Evolutionary conservation across 106 monocot genomes (phyloP).

Genomic region (Amphibolis antarctica): DNA sequence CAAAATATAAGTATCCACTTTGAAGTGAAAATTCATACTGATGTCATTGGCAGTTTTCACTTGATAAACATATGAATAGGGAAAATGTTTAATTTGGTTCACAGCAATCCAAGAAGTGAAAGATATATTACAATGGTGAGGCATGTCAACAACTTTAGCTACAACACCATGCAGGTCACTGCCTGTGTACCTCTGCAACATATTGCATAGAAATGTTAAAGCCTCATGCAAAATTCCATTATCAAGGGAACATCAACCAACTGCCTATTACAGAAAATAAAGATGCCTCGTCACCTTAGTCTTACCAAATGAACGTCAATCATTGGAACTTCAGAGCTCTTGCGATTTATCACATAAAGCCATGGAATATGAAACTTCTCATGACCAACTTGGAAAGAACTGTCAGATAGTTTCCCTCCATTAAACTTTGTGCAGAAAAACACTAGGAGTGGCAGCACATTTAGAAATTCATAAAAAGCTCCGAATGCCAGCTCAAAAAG

Average conservation of each 20-base stretch:
- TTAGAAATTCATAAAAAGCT: no score
- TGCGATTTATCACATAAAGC: conserved; percentile 87
- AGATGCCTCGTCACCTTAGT: no score
- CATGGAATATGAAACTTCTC: conserved; percentile 94
- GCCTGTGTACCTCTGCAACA: conserved; percentile 71
- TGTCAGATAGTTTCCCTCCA: conserved; percentile 15
- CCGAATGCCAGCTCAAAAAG: no score
- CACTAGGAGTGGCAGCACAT: no score
- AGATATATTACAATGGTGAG: conserved; percentile 74
- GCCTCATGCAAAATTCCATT: not conserved
- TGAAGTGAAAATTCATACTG: no score
- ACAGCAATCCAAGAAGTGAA: not conserved
- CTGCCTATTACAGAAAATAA: no score
- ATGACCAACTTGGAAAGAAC: conserved; percentile 93
- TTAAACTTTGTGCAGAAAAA: conserved; percentile 3
- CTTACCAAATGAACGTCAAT: conserved; percentile 97
- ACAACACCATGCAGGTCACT: conserved; percentile 87
- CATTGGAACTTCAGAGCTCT: conserved; percentile 85
- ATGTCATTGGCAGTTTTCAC: no score
- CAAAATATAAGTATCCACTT: no score
- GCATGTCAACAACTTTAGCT: conserved; percentile 93
- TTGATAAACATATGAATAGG: no score
- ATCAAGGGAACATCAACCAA: not conserved
- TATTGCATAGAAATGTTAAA: not conserved
- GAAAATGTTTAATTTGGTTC: no score